Evolutionary conservation across 75 land plant genomes (phyloP).

Genomic region (Isoetes taiwanensis): DNA sequence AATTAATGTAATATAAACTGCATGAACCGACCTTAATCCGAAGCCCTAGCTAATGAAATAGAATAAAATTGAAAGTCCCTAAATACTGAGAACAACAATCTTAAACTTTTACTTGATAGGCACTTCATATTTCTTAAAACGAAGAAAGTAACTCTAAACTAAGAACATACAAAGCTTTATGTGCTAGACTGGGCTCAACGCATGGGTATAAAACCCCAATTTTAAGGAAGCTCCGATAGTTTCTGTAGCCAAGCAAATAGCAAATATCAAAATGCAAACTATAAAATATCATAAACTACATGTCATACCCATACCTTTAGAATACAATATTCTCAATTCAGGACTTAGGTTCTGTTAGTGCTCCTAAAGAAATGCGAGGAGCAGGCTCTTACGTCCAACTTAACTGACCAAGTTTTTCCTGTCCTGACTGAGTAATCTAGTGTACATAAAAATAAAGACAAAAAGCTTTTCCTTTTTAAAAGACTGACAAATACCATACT

Average conservation of each 20-base stretch:
- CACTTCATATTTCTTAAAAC: too few relatives aligned
- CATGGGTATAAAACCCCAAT: constrained; percentile 57
- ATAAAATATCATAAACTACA: constrained; percentile 34
- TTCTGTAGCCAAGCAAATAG: constrained; percentile 17
- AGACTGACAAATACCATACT: too few relatives aligned
- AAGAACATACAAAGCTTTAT: constrained; percentile 32
- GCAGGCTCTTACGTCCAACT: constrained; percentile 14
- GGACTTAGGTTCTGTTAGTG: not conserved
- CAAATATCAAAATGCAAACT: constrained; percentile 20
- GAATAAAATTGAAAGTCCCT: not conserved
- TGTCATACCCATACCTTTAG: not conserved
- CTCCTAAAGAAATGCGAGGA: constrained; percentile 30
- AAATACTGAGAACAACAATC: not conserved
- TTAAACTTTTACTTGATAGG: too few relatives aligned
- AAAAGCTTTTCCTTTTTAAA: too few relatives aligned
- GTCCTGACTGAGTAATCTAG: constrained; percentile 10
- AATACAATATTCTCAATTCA: constrained; percentile 19
- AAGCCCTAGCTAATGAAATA: not conserved
- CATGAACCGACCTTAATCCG: not conserved
- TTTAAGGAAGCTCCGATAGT: constrained; percentile 71
- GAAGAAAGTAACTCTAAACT: not conserved
- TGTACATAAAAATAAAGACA: too few relatives aligned
- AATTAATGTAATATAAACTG: too few relatives aligned
- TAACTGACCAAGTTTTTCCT: constrained; percentile 14
- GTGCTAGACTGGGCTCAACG: constrained; percentile 31